Evolutionary conservation across 257 asterid species (phyloP), one percentile per base, ranked within the genome.

Genomic region (Solanum neorickii): DNA sequence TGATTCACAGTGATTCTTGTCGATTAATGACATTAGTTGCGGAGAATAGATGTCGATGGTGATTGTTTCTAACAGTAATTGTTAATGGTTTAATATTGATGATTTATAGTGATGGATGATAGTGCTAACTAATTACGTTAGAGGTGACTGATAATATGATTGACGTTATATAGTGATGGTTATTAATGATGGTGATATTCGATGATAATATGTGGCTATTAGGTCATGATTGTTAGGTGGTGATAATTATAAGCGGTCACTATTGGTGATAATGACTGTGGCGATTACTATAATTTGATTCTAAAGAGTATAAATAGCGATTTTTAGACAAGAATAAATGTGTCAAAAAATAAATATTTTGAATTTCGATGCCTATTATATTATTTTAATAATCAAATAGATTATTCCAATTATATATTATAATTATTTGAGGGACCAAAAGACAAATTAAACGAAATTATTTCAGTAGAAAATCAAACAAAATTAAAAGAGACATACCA

Each of bases 1-100:
- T 13, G 74, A 14, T 11, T 1, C 5, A 27, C 5, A 1, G 0
- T 27, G 9, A 2, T 13, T 66, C 3, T 27, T 68, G 12, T 27
- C 4, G 72, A 27, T 3, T 68, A 20, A 68, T 27, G 15, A 1
- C 20, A 66, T 25, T 27, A 12, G 9, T 6, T 12, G 35, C 2
- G 1, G 20, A 12, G 3, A 68, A 2, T 62, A 62, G 15, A 0
- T 68, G 4, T 2, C 13, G 1, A 0, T 68, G 5, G 11, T 68
- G 20, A 27, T 68, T 68, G 21, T 68, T 68, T 27, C 5, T 27
- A 25, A 13, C 39, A 6, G 10, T 68, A 13, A 0, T 8, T 5
- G 3, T 3, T 13, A n/a, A 11, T 14, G 33, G 1, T 27, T 6
- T 14, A 1, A 13, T 68, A 3, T 1, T 68, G 5, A 10, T 68